Conservation (phyloP, 805 yeast species). For the Komagataella kurtzmanii region DNA sequence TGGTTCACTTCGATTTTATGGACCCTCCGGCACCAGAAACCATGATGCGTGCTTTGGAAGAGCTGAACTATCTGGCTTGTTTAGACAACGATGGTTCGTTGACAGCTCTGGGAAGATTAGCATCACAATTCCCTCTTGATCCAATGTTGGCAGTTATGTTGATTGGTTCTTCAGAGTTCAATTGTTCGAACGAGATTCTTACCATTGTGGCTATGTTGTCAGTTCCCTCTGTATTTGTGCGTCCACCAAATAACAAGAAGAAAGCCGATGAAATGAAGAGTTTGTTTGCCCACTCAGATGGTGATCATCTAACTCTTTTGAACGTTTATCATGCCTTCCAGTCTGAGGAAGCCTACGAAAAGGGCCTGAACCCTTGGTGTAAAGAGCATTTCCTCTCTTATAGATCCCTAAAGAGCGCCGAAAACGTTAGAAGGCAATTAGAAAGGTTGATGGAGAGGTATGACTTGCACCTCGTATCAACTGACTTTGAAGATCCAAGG, state of each 20-base stretch:
- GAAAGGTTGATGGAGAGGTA: conserved; percentile 70
- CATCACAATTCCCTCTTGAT: conserved; percentile 89
- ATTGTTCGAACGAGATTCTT: conserved; percentile 81
- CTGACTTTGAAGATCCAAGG: conserved; percentile 46
- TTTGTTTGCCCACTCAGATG: conserved; percentile 83
- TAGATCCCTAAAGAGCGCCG: conserved; percentile 78
- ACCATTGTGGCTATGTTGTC: conserved; percentile 83
- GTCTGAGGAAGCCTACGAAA: conserved; percentile 54
- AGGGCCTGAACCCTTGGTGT: conserved; percentile 75
- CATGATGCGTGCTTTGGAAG: conserved; percentile 98
- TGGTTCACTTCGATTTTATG: conserved; percentile 97
- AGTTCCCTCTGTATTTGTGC: conserved; percentile 87
- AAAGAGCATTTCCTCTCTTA: conserved; percentile 77
- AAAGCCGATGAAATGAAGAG: conserved; percentile 86
- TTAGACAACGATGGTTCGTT: conserved; percentile 84
- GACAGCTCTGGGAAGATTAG: conserved; percentile 79
- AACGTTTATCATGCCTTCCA: conserved; percentile 81
- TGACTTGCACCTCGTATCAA: conserved; percentile 60
- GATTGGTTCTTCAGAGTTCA: conserved; percentile 73
- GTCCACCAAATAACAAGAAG: conserved; percentile 80
- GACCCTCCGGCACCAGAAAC: conserved; percentile 99
- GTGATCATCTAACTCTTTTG: conserved; percentile 85
- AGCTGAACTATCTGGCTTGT: conserved; percentile 80
- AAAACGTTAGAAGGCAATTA: conserved; percentile 74
- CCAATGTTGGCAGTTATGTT: conserved; percentile 92